These are phyloP conservation scores for Symbiotaphrina buchneri DNA, from an alignment of 495 filamentous ascomycete species.

Conservation along the genomic window DNA sequence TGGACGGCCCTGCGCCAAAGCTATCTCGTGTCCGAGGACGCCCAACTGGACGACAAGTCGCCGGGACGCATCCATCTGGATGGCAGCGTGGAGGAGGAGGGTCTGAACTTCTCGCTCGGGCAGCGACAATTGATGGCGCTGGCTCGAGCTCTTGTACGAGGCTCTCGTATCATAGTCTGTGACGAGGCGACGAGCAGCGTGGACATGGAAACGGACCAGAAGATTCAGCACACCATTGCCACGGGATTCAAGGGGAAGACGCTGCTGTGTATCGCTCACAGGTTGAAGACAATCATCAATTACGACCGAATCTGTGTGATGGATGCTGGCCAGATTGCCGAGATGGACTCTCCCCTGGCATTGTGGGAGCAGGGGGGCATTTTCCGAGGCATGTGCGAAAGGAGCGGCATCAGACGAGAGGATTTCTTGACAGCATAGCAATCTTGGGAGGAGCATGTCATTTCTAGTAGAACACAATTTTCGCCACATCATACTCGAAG, in stretches of 20 bases:
- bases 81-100: conserved; percentile 73
- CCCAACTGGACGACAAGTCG: conserved; percentile 16
- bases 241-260: conserved; percentile 76
- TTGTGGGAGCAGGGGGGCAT: conserved; percentile 55
- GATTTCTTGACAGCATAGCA: no score
- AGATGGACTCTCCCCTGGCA: conserved; percentile 52
- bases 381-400: conserved; percentile 81
- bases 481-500: no score
- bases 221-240: conserved; percentile 82
- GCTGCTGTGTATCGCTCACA: conserved; percentile 84
- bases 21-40: conserved; percentile 31
- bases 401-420: conserved; percentile 58
- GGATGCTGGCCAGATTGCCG: conserved; percentile 69
- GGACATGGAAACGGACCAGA: conserved; percentile 89
- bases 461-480: no score
- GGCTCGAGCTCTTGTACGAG: conserved; percentile 68
- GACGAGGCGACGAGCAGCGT: conserved; percentile 88
- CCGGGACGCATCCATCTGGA: conserved; percentile 58
- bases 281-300: conserved; percentile 73
- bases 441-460: no score
- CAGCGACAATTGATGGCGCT: conserved; percentile 93
- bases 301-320: conserved; percentile 95
- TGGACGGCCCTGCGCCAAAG: conserved; percentile 73
- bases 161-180: conserved; percentile 79
- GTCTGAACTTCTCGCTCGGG: conserved; percentile 87